Conservation (phyloP, 2,329 filamentous ascomycete genomes). For the Calonectria naviculata region DNA sequence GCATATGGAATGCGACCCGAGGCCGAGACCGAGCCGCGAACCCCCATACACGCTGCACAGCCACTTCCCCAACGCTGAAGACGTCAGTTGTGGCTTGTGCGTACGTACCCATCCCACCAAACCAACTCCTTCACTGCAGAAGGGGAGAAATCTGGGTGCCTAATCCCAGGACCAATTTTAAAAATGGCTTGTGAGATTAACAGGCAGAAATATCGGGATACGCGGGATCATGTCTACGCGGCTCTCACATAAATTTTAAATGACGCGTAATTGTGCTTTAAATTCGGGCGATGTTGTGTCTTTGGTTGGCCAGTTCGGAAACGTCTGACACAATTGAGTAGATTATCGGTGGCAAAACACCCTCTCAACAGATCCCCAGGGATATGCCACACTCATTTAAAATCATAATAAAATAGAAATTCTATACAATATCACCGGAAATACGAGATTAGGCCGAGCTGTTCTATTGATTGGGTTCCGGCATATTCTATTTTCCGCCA, state of each 20-base stretch:
- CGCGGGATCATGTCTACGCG: neutral
- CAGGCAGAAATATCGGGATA: neutral
- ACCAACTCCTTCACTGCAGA: neutral
- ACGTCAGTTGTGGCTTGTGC: conserved; percentile 8
- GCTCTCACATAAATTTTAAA: neutral
- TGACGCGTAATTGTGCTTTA: neutral
- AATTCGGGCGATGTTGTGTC: neutral
- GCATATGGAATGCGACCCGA: neutral
- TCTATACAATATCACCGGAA: too few relatives aligned
- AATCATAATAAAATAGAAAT: too few relatives aligned
- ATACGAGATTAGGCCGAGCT: too few relatives aligned
- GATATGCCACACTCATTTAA: neutral
- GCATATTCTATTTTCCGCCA: too few relatives aligned
- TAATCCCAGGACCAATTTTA: neutral
- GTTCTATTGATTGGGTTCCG: too few relatives aligned
- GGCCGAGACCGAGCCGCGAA: conserved; percentile 2
- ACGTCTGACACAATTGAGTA: too few relatives aligned
- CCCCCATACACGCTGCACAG: neutral
- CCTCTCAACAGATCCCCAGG: neutral
- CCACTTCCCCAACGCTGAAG: neutral
- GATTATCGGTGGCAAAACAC: neutral
- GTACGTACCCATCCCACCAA: neutral
- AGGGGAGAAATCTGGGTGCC: conserved; percentile 4
- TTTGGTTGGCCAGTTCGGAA: neutral
- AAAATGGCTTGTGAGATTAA: neutral